phyloP scores from a whole-genome alignment of 2,329 filamentous ascomycete genomes.

The Aspergillus bombycis region DNA sequence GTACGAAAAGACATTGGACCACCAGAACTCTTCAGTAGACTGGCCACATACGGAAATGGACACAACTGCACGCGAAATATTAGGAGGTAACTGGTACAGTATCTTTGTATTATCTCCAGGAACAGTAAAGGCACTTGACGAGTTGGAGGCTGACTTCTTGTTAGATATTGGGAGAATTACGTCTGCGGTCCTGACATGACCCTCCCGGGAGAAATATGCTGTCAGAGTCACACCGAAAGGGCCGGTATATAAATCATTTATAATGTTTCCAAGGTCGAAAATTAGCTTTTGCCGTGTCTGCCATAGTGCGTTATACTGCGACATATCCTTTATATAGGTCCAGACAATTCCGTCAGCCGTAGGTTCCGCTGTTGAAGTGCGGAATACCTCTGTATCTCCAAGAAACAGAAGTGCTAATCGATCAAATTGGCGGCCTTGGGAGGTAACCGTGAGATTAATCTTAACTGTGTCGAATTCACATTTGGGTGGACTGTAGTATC shows the following conservation, averaged over 20 bases:
- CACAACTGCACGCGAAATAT: constrained; percentile 70
- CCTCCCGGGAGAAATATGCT: neutral
- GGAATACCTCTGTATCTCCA: constrained; percentile 77
- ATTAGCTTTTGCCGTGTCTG: constrained; percentile 71
- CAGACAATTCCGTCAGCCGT: constrained; percentile 71
- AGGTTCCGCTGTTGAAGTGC: constrained; percentile 81
- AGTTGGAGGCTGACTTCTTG: neutral
- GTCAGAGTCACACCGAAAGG: constrained; percentile 67
- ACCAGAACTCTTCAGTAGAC: constrained; percentile 81
- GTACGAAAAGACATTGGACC: constrained; percentile 60
- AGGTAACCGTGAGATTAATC: constrained; percentile 75
- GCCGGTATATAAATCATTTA: constrained; percentile 72
- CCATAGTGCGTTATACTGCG: constrained; percentile 70
- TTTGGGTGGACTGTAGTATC: neutral
- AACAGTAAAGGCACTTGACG: neutral
- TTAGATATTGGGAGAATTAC: neutral
- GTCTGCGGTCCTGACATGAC: neutral
- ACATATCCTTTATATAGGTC: constrained; percentile 80
- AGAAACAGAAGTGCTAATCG: constrained; percentile 76
- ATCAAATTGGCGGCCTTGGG: constrained; percentile 74
- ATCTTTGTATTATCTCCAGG: constrained; percentile 36
- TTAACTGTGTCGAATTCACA: constrained; percentile 74
- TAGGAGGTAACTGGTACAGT: constrained; percentile 47
- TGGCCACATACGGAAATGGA: constrained; percentile 79
- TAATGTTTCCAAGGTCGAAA: constrained; percentile 76